These are phyloP conservation scores for Ceratocystiopsis sp. DNA, from an alignment of 2,329 filamentous ascomycete genomes.

Conservation along the genomic window DNA sequence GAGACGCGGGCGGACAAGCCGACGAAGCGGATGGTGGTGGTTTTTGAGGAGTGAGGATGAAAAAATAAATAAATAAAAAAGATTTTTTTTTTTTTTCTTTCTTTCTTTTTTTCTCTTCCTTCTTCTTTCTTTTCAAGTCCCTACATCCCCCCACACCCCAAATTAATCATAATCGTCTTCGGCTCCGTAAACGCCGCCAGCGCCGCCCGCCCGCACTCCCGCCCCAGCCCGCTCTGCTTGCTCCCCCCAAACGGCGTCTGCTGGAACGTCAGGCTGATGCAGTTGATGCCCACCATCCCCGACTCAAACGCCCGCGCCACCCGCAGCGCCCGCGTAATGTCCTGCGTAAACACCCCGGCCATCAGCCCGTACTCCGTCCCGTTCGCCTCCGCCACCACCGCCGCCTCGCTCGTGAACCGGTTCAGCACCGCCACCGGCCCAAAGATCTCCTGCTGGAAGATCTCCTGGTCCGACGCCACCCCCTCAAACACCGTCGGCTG, in stretches of 20 bases:
- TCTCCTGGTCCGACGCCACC: conserved; percentile 22
- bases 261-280: too few relatives aligned
- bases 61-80: background rate
- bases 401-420: conserved; percentile 37
- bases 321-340: conserved; percentile 19
- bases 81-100: too few relatives aligned
- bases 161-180: too few relatives aligned
- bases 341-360: conserved; percentile 15
- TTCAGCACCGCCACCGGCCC: conserved; percentile 36
- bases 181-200: too few relatives aligned
- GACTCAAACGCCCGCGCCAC: conserved; percentile 37
- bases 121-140: too few relatives aligned
- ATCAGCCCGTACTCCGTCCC: conserved; percentile 21
- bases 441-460: conserved; percentile 38
- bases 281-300: conserved; percentile 36
- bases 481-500: conserved; percentile 28
- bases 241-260: too few relatives aligned
- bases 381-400: conserved; percentile 34
- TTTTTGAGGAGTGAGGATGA: background rate
- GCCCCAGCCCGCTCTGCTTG: too few relatives aligned
- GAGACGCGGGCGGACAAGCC: conserved; percentile 17
- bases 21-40: background rate
- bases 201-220: too few relatives aligned
- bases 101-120: too few relatives aligned
- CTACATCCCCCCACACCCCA: too few relatives aligned